Percentiles rank a stretch among this genome's conserved stretches.
phyloP scores from a whole-genome alignment of 1,284 basidiomycete species.

The Irpex sp. region DNA sequence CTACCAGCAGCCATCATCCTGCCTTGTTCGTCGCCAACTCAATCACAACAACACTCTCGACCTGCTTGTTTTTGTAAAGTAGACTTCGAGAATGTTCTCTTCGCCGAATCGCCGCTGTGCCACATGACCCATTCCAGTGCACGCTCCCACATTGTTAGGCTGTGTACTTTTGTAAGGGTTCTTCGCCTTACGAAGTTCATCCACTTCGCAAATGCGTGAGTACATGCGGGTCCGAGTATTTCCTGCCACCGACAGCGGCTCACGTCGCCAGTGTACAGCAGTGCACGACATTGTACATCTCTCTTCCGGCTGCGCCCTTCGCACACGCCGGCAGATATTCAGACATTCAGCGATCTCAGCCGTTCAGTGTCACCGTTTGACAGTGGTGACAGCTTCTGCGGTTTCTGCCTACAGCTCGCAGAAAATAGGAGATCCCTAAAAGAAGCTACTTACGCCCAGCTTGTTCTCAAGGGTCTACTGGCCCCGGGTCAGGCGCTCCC shows the following conservation, averaged over 20 bases:
- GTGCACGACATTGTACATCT: background rate
- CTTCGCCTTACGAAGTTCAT: background rate
- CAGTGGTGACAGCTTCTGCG: background rate
- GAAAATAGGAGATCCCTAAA: background rate
- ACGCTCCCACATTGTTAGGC: background rate
- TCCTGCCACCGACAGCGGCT: background rate
- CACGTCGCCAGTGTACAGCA: background rate
- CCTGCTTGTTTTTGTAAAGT: background rate
- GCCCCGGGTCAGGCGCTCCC: background rate
- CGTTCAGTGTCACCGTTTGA: background rate
- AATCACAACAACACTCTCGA: background rate
- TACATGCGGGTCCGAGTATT: background rate
- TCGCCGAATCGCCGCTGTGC: background rate
- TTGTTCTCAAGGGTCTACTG: background rate
- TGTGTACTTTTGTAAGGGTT: background rate
- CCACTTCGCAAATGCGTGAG: background rate
- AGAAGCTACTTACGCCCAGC: background rate
- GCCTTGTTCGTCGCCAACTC: background rate
- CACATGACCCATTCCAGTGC: background rate
- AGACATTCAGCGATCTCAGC: too few relatives aligned
- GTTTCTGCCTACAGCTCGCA: background rate
- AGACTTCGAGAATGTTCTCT: background rate
- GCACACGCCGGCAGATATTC: too few relatives aligned
- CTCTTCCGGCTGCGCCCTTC: background rate
- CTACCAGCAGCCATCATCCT: background rate